Evolutionary conservation across 306 rosid species (phyloP).

Genomic region (Chamaecrista fasciculata): DNA sequence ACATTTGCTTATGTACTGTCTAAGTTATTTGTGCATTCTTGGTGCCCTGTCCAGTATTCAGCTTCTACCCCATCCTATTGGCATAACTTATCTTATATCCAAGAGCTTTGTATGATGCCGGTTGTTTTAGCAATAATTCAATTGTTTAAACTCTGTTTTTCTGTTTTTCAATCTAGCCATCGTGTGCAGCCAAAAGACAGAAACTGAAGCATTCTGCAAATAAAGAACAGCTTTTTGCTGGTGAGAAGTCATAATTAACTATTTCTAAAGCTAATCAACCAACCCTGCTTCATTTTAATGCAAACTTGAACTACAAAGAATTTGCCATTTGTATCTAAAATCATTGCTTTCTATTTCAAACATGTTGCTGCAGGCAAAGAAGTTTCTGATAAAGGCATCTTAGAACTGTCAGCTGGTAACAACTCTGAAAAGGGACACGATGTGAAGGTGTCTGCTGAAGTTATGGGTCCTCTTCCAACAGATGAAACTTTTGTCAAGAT

Average conservation of each 20-base stretch:
- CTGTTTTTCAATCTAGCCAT: conserved; percentile 40
- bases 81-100: not conserved
- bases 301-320: conserved; percentile 15
- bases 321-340: conserved; percentile 21
- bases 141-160: conserved; percentile 20
- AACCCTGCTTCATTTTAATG: not conserved
- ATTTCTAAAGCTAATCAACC: not conserved
- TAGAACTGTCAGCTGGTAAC: conserved; percentile 29
- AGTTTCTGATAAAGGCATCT: conserved; percentile 31
- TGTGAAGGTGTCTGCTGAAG: conserved; percentile 30
- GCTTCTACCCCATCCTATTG: not conserved
- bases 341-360: conserved; percentile 19
- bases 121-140: not conserved
- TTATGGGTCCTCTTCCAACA: conserved; percentile 17
- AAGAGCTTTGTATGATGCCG: not conserved
- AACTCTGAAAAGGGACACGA: conserved; percentile 26
- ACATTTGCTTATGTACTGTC: not conserved
- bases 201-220: conserved; percentile 40
- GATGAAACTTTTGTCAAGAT: conserved; percentile 33
- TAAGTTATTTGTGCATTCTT: not conserved
- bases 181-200: conserved; percentile 50
- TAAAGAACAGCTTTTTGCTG: conserved; percentile 35
- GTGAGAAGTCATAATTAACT: conserved; percentile 40
- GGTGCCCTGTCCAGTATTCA: not conserved
- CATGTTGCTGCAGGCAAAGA: conserved; percentile 43